Conservation (phyloP, 805 yeast species). For the Ogataea wickerhamii region DNA sequence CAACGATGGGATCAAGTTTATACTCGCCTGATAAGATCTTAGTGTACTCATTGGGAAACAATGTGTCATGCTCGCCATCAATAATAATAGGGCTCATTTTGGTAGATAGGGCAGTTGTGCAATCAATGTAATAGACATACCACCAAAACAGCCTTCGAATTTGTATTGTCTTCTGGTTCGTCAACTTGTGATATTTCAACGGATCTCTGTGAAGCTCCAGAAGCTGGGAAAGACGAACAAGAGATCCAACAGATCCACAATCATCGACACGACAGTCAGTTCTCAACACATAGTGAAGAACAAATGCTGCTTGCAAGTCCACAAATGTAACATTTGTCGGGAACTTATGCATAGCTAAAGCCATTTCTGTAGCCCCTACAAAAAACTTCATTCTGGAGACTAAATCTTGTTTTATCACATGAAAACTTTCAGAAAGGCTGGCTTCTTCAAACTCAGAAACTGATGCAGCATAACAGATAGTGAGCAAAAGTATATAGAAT, state of each 20-base stretch:
- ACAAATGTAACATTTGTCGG: slow-evolving; percentile 43
- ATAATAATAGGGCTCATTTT: slow-evolving; percentile 52
- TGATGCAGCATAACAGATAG: slow-evolving; percentile 55
- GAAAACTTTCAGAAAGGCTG: slow-evolving; percentile 37
- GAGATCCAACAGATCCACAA: slow-evolving; percentile 50
- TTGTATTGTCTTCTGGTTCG: slow-evolving; percentile 46
- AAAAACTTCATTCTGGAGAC: slow-evolving; percentile 47
- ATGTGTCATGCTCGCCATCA: slow-evolving; percentile 52
- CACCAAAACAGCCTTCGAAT: slow-evolving; percentile 59
- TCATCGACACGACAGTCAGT: slow-evolving; percentile 53
- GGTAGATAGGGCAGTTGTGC: slow-evolving; percentile 52
- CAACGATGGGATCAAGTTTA: slow-evolving; percentile 40
- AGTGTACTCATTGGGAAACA: slow-evolving; percentile 46
- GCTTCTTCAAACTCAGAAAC: slow-evolving; percentile 58
- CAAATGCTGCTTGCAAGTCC: slow-evolving; percentile 34
- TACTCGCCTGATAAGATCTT: slow-evolving; percentile 26
- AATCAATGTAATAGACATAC: slow-evolving; percentile 60
- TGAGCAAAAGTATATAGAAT: slow-evolving; percentile 48
- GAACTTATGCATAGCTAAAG: slow-evolving; percentile 48
- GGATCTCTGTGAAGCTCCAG: slow-evolving; percentile 60
- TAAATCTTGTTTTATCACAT: slow-evolving; percentile 20
- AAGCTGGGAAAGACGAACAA: slow-evolving; percentile 54
- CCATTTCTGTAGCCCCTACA: slow-evolving; percentile 45
- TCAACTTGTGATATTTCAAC: slow-evolving; percentile 44
- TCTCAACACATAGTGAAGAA: slow-evolving; percentile 50